Conservation (phyloP, 352 stramenopile genomes). For the Halophytophthora batemanensis region DNA sequence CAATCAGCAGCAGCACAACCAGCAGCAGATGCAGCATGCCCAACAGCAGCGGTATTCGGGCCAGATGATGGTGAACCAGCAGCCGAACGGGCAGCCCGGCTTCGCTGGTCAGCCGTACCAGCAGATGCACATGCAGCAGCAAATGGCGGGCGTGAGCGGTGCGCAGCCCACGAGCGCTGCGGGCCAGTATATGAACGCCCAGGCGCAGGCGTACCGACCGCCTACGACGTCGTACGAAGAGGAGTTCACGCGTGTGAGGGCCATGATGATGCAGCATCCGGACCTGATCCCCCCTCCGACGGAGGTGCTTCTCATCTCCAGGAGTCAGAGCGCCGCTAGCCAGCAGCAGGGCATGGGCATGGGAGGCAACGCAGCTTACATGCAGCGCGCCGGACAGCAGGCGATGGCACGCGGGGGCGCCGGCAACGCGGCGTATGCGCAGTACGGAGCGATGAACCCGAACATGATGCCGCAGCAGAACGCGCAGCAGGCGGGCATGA, state of each 20-base stretch:
- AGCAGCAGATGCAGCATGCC: constrained; percentile 43
- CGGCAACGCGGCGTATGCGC: constrained; percentile 42
- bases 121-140: constrained; percentile 48
- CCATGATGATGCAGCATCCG: constrained; percentile 87
- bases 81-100: constrained; percentile 17
- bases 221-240: constrained; percentile 78
- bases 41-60: constrained; percentile 59
- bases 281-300: constrained; percentile 84
- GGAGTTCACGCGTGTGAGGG: constrained; percentile 84
- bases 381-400: constrained; percentile 56
- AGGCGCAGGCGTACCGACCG: constrained; percentile 48
- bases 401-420: constrained; percentile 48
- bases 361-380: constrained; percentile 50
- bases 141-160: constrained; percentile 28
- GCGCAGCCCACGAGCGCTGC: constrained; percentile 32
- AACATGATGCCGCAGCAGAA: constrained; percentile 64
- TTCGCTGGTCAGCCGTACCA: constrained; percentile 41
- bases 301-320: constrained; percentile 84
- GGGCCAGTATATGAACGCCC: constrained; percentile 63
- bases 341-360: constrained; percentile 60
- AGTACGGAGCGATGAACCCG: constrained; percentile 48
- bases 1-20: constrained; percentile 26
- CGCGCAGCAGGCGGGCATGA: constrained; percentile 30
- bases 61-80: constrained; percentile 74
- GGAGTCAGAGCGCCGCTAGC: constrained; percentile 58